A percentile compares a stretch with the other conserved stretches of the same genome.
Conservation (phyloP, 257 asterid genomes). For the Lycium ferocissimum region DNA sequence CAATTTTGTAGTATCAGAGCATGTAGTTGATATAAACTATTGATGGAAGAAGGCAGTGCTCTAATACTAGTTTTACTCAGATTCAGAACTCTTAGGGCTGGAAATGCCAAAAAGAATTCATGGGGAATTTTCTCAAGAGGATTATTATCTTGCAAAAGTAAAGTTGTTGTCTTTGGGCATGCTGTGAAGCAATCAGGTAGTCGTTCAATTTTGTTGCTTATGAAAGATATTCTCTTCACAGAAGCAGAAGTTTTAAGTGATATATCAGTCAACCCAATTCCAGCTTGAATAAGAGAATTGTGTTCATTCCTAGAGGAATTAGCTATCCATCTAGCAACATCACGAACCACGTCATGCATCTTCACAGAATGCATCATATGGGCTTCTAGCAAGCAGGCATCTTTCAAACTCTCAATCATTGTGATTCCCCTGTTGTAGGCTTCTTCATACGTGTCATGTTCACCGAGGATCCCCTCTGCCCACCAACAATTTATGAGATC, state of each 20-base stretch:
- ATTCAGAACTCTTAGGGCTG: conserved; percentile 27
- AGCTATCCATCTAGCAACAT: conserved; percentile 37
- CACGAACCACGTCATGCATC: conserved; percentile 40
- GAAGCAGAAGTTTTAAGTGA: not conserved
- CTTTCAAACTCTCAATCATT: conserved; percentile 33
- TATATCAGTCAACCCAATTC: conserved; percentile 9
- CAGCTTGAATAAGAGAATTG: conserved; percentile 31
- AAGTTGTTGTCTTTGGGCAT: conserved; percentile 35
- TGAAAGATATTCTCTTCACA: conserved; percentile 36
- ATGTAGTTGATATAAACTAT: conserved; percentile 27
- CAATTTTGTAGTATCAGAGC: conserved; percentile 31
- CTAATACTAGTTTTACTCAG: not conserved
- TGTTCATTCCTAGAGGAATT: not conserved
- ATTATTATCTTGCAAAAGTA: conserved; percentile 22
- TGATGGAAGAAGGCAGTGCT: conserved; percentile 32
- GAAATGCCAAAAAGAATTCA: conserved; percentile 24
- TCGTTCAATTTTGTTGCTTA: not conserved
- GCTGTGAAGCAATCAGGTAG: conserved; percentile 25
- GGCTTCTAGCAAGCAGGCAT: conserved; percentile 33
- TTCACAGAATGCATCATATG: conserved; percentile 6
- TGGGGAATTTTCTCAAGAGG: conserved; percentile 11
- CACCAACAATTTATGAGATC: conserved; percentile 36
- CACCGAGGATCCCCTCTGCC: conserved; percentile 40
- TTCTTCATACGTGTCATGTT: conserved; percentile 28
- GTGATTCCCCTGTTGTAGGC: conserved; percentile 31